Conservation (phyloP, 2,329 filamentous ascomycete species). For the Arthrobotrys conoides region DNA sequence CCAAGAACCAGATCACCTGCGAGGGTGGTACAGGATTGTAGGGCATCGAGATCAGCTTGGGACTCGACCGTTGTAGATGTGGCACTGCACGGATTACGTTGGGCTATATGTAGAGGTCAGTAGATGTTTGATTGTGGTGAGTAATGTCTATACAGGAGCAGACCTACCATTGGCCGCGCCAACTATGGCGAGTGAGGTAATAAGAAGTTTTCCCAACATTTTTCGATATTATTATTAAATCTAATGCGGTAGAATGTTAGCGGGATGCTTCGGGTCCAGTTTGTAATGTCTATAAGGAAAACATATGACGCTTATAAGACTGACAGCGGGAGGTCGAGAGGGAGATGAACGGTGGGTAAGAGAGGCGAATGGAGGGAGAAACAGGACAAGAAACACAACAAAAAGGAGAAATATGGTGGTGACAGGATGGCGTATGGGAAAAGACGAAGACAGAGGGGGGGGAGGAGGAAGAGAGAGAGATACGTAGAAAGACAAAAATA, state of each 20-base stretch:
- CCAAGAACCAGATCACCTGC: slow-evolving; percentile 78
- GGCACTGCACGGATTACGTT: slow-evolving; percentile 43
- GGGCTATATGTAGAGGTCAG: slow-evolving; percentile 21
- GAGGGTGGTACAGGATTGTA: slow-evolving; percentile 76
- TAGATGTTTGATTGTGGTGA: not conserved
- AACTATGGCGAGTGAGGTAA: slow-evolving; percentile 45
- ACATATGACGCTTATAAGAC: not conserved
- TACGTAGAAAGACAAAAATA: too few relatives aligned
- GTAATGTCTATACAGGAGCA: too few relatives aligned
- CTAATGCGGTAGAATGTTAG: slow-evolving; percentile 2
- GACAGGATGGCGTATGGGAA: not conserved
- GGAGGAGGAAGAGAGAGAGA: too few relatives aligned
- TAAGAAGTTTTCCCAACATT: slow-evolving; percentile 53
- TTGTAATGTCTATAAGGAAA: not conserved
- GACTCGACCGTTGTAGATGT: slow-evolving; percentile 40
- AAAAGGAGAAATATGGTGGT: not conserved
- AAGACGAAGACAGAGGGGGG: not conserved
- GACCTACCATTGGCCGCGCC: slow-evolving; percentile 52
- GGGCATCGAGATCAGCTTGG: slow-evolving; percentile 64
- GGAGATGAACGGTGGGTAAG: not conserved
- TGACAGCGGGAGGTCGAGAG: not conserved
- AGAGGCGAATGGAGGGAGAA: not conserved
- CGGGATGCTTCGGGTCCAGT: not conserved
- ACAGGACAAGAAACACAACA: not conserved
- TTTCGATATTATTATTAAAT: slow-evolving; percentile 46